phyloP scores from a whole-genome alignment of 345 rosid genomes.

The Theobroma cacao region DNA sequence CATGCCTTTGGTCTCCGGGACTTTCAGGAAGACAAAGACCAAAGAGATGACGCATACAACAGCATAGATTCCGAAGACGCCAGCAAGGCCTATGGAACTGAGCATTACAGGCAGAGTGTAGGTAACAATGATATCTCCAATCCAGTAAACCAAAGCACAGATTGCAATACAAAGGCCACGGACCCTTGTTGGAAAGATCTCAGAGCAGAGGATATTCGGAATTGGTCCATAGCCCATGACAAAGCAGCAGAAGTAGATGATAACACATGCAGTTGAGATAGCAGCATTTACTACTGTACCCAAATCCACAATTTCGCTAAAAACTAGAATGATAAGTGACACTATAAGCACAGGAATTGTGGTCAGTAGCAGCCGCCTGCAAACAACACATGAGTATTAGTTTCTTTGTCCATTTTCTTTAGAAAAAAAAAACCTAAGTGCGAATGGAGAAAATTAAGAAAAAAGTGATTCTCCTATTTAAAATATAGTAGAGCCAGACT shows the following conservation, averaged over 20 bases:
- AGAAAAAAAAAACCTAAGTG: background rate
- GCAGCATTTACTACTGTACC: constrained; percentile 58
- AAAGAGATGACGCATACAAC: constrained; percentile 75
- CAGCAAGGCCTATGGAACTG: constrained; percentile 68
- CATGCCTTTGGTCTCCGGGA: constrained; percentile 98
- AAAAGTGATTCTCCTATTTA: background rate
- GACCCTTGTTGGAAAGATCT: constrained; percentile 95
- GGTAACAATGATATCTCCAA: constrained; percentile 79
- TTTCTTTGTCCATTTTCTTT: background rate
- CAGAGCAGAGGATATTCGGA: constrained; percentile 94
- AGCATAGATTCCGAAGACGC: constrained; percentile 73
- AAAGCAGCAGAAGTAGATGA: constrained; percentile 87
- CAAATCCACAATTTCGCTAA: constrained; percentile 48
- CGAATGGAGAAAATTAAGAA: background rate
- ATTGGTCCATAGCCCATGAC: constrained; percentile 87
- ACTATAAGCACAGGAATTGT: constrained; percentile 81
- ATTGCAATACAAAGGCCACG: constrained; percentile 98
- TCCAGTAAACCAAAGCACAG: constrained; percentile 87
- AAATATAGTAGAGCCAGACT: background rate
- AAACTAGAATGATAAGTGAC: constrained; percentile 62
- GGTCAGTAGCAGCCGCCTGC: constrained; percentile 75
- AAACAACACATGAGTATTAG: constrained; percentile 12
- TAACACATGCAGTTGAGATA: constrained; percentile 72
- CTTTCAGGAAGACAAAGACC: constrained; percentile 85
- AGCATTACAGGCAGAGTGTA: constrained; percentile 90